Evolutionary conservation across 2,329 filamentous ascomycete genomes (phyloP), one percentile per base, ranked within the genome.

Genomic region (Chaetomium strumarium): DNA sequence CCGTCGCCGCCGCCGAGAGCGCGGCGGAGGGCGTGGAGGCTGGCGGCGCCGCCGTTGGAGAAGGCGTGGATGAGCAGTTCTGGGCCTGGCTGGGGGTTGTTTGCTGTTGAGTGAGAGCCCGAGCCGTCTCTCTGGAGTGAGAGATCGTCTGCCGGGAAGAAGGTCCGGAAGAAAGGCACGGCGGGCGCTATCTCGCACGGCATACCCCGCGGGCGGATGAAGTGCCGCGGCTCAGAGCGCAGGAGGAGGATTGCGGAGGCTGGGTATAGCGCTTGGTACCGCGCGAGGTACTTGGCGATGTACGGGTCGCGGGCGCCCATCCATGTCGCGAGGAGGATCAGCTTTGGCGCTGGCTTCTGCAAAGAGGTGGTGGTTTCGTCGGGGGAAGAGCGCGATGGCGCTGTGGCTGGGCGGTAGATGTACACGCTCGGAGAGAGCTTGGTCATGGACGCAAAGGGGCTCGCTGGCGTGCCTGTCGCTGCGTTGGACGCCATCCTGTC

Each of bases 371-470:
- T 30, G 4, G 50, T 16, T 12, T n/a, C 47, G n/a, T 16, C 17
- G 17, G 6, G 16, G 16, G 49, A 42, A 9, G 33, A 14, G 33
- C 4, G 7, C 7, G 33, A 5, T 11, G 49, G 7, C 17, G 46
- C 36, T 1, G 57, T 34, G 5, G 34, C 7, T n/a, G 70, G 69
- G 2, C 65, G 63, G 55, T 69, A 69, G 58, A 72, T 63, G 46
- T 69, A 66, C 13, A 70, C 67, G 17, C 62, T 58, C 14, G 68
- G 62, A n/a, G 67, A 70, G 44, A 75, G 64, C n/a, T 57, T 58
- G 37, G 67, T 62, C 68, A 75, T 72, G 55, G 66, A 68, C 29
- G 59, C 60, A 8, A 75, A 60, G 1, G 65, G 60, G 16, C 56
- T 52, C 20, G 46, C 48, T 11, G 46, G 20, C 9, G 62, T 53